A percentile compares a stretch with the other conserved stretches of the same genome.
phyloP scores from a whole-genome alignment of 345 rosid species.

The Citrus maxima region DNA sequence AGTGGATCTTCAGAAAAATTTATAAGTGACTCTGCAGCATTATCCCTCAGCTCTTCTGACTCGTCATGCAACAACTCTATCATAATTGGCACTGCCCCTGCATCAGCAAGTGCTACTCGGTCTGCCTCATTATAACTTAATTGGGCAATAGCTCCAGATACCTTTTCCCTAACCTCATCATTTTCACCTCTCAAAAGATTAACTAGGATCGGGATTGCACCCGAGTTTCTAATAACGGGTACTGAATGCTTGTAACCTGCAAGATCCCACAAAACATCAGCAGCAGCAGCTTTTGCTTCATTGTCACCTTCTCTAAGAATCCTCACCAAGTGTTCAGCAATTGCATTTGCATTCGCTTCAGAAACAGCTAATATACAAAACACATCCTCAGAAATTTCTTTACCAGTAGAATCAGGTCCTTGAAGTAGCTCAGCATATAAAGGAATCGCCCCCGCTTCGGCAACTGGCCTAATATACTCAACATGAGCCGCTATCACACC shows the following conservation, averaged over 20 bases:
- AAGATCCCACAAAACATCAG: conserved; percentile 62
- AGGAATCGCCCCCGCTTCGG: conserved; percentile 59
- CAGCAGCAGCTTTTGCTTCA: conserved; percentile 48
- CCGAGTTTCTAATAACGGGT: conserved; percentile 48
- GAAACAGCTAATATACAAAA: conserved; percentile 53
- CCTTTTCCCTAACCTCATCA: conserved; percentile 44
- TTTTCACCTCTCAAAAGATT: conserved; percentile 41
- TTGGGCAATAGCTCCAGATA: conserved; percentile 47
- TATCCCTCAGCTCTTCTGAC: conserved; percentile 48
- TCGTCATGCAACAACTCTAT: conserved; percentile 40
- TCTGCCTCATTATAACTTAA: conserved; percentile 43
- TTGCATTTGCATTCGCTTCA: conserved; percentile 47
- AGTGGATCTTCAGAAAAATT: conserved; percentile 44
- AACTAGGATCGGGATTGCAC: conserved; percentile 50
- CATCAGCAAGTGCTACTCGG: conserved; percentile 41
- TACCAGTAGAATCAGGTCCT: conserved; percentile 41
- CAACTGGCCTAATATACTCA: conserved; percentile 39
- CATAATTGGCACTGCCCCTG: conserved; percentile 39
- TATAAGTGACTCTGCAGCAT: conserved; percentile 49
- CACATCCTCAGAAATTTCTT: conserved; percentile 61
- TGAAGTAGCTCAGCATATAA: conserved; percentile 59
- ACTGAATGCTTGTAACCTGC: conserved; percentile 47
- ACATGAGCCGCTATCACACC: conserved; percentile 53
- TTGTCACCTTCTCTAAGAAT: conserved; percentile 55
- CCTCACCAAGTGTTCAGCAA: conserved; percentile 51